These are phyloP conservation scores for Suhomyces choctaworum DNA, from an alignment of 1,139 yeast genomes.

Conservation along the genomic window DNA sequence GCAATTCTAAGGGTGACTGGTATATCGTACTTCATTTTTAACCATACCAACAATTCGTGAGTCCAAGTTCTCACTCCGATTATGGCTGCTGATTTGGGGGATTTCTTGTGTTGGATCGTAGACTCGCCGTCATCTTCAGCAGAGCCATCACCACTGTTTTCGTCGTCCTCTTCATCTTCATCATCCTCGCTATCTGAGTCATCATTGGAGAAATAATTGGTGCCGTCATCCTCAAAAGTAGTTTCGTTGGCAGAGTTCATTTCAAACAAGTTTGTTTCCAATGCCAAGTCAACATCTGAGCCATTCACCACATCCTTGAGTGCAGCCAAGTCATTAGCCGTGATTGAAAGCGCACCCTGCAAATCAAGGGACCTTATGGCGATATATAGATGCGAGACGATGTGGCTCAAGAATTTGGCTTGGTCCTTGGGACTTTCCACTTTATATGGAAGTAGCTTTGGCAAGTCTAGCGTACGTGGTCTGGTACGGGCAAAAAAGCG, in stretches of 20 bases:
- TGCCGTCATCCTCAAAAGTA: constrained; percentile 22
- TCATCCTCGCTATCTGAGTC: constrained; percentile 40
- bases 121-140: constrained; percentile 44
- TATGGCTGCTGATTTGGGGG: constrained; percentile 70
- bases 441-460: constrained; percentile 70
- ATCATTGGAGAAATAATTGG: constrained; percentile 20
- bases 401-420: constrained; percentile 74
- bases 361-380: constrained; percentile 77
- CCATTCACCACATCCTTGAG: constrained; percentile 25
- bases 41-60: constrained; percentile 77
- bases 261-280: constrained; percentile 54
- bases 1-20: constrained; percentile 65
- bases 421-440: constrained; percentile 71
- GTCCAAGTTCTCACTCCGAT: constrained; percentile 86
- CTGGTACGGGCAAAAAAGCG: constrained; percentile 55
- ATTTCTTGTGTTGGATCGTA: constrained; percentile 52
- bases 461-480: constrained; percentile 59
- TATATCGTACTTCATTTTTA: constrained; percentile 77
- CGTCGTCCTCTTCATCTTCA: constrained; percentile 26
- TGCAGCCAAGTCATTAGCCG: constrained; percentile 59
- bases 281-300: constrained; percentile 51
- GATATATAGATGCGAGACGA: constrained; percentile 74
- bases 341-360: constrained; percentile 69
- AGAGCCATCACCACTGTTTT: constrained; percentile 34
- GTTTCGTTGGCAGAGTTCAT: constrained; percentile 16